These are phyloP conservation scores for Bruguiera gymnorhiza DNA, from an alignment of 345 rosid species.

Conservation along the genomic window DNA sequence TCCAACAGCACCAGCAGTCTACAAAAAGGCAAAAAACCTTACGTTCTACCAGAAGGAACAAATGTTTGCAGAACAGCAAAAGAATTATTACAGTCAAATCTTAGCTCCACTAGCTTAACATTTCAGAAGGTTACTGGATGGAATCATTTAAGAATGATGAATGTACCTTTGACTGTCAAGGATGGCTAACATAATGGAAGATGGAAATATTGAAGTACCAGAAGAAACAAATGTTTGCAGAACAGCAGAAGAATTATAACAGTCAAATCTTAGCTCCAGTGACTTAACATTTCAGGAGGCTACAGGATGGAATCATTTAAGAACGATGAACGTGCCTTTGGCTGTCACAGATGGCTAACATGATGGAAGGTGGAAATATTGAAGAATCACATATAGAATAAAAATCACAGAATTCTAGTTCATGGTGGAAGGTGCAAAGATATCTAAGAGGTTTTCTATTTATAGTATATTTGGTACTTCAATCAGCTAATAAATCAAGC, in stretches of 20 bases:
- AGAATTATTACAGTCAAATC: neutral
- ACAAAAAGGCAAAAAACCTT: constrained; percentile 18
- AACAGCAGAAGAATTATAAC: neutral
- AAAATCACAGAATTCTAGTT: neutral
- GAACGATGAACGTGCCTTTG: neutral
- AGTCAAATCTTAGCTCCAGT: constrained; percentile 2
- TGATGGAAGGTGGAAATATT: neutral
- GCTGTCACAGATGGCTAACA: neutral
- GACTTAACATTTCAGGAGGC: neutral
- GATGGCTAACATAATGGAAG: constrained; percentile 6
- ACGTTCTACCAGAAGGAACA: constrained; percentile 8
- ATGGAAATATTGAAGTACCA: neutral
- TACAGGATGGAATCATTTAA: neutral
- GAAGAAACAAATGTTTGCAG: constrained; percentile 5
- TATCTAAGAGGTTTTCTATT: neutral
- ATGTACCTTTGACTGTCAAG: neutral
- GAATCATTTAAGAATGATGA: neutral
- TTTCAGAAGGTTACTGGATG: neutral
- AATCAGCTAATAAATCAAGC: neutral
- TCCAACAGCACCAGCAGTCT: constrained; percentile 96
- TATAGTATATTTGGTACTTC: neutral
- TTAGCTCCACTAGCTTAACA: constrained; percentile 2
- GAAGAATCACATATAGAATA: neutral
- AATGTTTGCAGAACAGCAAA: neutral
- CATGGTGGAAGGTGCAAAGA: neutral